A percentile compares a stretch with the other conserved stretches of the same genome.
These are phyloP conservation scores for Aspergillus ruber DNA, from an alignment of 2,329 filamentous ascomycete species.

Conservation along the genomic window DNA sequence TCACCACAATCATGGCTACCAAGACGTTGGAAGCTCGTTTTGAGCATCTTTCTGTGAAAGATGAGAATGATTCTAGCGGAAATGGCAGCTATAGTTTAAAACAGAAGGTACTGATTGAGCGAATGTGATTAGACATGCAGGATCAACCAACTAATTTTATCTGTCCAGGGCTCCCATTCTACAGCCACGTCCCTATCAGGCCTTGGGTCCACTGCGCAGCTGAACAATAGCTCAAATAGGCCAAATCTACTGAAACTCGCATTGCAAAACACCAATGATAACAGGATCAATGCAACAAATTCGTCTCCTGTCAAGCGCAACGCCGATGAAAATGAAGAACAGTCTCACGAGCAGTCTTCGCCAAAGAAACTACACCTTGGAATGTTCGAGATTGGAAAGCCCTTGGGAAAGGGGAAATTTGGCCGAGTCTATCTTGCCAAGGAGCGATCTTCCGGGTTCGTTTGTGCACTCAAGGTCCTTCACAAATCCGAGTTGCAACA, in stretches of 20 bases:
- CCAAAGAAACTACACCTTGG: constrained; percentile 69
- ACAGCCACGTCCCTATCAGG: constrained; percentile 40
- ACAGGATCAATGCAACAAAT: constrained; percentile 50
- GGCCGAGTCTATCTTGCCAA: constrained; percentile 79
- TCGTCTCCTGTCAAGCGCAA: constrained; percentile 58
- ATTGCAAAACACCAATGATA: constrained; percentile 69
- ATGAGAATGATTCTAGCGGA: constrained; percentile 68
- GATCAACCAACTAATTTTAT: constrained; percentile 13
- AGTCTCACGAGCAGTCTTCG: constrained; percentile 52
- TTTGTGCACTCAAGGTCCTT: constrained; percentile 79
- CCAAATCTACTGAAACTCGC: constrained; percentile 82
- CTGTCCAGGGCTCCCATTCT: constrained; percentile 40
- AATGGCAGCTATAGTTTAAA: constrained; percentile 58
- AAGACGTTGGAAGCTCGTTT: constrained; percentile 78
- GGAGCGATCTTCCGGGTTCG: constrained; percentile 70
- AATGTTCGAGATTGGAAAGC: constrained; percentile 90
- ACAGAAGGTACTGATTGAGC: constrained; percentile 57
- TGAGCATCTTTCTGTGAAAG: constrained; percentile 81
- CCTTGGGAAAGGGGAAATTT: constrained; percentile 81
- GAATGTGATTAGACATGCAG: neutral
- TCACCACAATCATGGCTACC: constrained; percentile 56
- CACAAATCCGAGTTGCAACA: constrained; percentile 78
- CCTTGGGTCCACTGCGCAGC: constrained; percentile 38
- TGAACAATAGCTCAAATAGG: constrained; percentile 51
- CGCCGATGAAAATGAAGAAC: constrained; percentile 44